A percentile compares a stretch with the other conserved stretches of the same genome.
These are phyloP conservation scores for Drosera spatulata DNA, from an alignment of 179 eudicot genomes.

Conservation along the genomic window DNA sequence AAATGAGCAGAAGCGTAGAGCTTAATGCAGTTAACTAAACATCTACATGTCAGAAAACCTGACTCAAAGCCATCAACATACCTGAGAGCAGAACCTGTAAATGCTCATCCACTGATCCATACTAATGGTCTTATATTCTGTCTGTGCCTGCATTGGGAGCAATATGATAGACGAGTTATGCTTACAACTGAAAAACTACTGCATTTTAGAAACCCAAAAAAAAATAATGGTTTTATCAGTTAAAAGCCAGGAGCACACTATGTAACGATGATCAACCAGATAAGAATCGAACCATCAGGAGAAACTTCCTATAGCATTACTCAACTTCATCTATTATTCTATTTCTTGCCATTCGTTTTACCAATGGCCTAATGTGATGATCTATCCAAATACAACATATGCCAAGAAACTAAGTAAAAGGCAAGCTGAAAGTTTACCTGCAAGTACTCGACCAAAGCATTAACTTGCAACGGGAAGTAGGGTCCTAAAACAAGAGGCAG, in stretches of 20 bases:
- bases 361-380: not conserved
- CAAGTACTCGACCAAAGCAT: constrained; percentile 59
- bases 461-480: constrained; percentile 67
- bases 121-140: constrained; percentile 88
- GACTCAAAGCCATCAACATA: constrained; percentile 12
- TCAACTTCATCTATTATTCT: too few species aligned
- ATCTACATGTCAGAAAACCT: too few species aligned
- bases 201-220: not conserved
- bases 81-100: constrained; percentile 88
- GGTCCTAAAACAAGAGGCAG: constrained; percentile 84
- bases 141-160: constrained; percentile 44
- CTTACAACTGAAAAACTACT: not conserved
- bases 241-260: too few species aligned
- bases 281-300: not conserved
- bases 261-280: not conserved
- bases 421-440: constrained; percentile 25
- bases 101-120: constrained; percentile 98
- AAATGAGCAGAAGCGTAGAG: too few species aligned
- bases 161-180: not conserved
- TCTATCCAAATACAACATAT: constrained; percentile 1
- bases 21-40: too few species aligned
- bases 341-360: not conserved
- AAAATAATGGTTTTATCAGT: too few species aligned
- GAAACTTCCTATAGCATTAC: not conserved
- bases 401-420: not conserved